Conservation (phyloP, 176 grass and related monocot species). For the Oryza officinalis region DNA sequence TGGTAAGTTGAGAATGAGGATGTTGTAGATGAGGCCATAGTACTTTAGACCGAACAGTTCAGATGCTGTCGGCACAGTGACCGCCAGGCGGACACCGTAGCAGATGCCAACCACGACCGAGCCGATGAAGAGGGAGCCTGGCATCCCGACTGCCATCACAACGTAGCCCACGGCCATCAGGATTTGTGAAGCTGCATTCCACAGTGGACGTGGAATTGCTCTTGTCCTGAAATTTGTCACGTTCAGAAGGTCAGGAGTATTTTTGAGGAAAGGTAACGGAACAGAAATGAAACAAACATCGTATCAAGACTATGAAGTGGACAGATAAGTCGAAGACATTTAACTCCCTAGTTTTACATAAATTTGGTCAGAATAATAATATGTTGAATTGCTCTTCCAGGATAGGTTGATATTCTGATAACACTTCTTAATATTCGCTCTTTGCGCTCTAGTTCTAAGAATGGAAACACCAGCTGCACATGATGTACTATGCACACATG, state of each 20-base stretch:
- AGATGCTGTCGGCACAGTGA: slow-evolving; percentile 84
- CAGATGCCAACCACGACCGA: slow-evolving; percentile 80
- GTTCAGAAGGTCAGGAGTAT: background rate
- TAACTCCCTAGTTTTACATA: background rate
- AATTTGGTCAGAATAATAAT: background rate
- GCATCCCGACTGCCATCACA: slow-evolving; percentile 72
- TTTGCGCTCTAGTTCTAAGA: no score
- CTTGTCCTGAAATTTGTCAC: slow-evolving; percentile 48
- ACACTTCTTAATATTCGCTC: background rate
- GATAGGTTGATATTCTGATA: background rate
- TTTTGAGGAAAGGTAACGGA: background rate
- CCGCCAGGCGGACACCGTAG: slow-evolving; percentile 84
- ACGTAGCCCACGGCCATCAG: slow-evolving; percentile 80
- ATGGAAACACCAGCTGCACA: background rate
- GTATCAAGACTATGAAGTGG: background rate
- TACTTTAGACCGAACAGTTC: slow-evolving; percentile 96
- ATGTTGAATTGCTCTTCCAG: background rate
- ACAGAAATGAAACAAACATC: background rate
- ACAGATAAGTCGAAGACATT: background rate
- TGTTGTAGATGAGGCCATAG: slow-evolving; percentile 99
- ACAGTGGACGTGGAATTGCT: slow-evolving; percentile 70
- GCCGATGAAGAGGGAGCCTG: slow-evolving; percentile 86
- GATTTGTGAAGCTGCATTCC: slow-evolving; percentile 90
- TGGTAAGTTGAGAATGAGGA: slow-evolving; percentile 94
- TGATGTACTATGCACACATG: background rate